These are phyloP conservation scores for Camelina laxa DNA, from an alignment of 345 rosid species.

Conservation along the genomic window DNA sequence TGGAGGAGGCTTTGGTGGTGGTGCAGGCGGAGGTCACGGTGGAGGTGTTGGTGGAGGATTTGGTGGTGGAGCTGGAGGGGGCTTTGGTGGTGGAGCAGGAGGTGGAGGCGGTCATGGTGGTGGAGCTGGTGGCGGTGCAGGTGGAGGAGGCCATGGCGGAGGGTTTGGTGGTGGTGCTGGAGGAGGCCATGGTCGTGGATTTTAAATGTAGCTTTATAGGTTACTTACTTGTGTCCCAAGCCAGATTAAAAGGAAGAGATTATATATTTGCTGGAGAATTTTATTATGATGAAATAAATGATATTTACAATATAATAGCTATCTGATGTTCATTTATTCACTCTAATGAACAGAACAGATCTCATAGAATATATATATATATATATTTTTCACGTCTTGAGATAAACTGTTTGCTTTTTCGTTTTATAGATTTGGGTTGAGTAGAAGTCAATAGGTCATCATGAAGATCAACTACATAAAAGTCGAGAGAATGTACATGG, in stretches of 20 bases:
- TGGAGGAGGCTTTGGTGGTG: slow-evolving; percentile 29
- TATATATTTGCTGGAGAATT: background rate
- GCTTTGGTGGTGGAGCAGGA: slow-evolving; percentile 30
- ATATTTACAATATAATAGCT: background rate
- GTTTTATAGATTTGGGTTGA: too few species aligned
- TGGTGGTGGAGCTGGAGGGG: slow-evolving; percentile 26
- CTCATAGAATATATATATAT: too few species aligned
- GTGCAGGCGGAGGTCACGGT: slow-evolving; percentile 9
- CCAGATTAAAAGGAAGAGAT: background rate
- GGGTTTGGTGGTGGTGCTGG: slow-evolving; percentile 29
- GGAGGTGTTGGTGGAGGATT: slow-evolving; percentile 34
- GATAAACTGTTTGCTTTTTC: too few species aligned
- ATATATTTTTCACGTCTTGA: too few species aligned
- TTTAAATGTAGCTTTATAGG: slow-evolving; percentile 30
- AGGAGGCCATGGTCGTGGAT: slow-evolving; percentile 35
- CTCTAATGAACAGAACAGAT: background rate
- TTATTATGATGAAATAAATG: slow-evolving; percentile 31
- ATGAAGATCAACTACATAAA: too few species aligned
- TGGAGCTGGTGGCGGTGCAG: slow-evolving; percentile 23
- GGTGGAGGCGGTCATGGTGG: slow-evolving; percentile 23
- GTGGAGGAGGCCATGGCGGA: slow-evolving; percentile 28
- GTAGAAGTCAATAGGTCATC: too few species aligned
- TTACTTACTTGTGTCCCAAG: slow-evolving; percentile 36
- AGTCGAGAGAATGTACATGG: background rate
- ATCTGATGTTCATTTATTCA: background rate